These are phyloP conservation scores for Acrodontium crateriforme DNA, from an alignment of 2,329 filamentous ascomycete species.

Conservation along the genomic window DNA sequence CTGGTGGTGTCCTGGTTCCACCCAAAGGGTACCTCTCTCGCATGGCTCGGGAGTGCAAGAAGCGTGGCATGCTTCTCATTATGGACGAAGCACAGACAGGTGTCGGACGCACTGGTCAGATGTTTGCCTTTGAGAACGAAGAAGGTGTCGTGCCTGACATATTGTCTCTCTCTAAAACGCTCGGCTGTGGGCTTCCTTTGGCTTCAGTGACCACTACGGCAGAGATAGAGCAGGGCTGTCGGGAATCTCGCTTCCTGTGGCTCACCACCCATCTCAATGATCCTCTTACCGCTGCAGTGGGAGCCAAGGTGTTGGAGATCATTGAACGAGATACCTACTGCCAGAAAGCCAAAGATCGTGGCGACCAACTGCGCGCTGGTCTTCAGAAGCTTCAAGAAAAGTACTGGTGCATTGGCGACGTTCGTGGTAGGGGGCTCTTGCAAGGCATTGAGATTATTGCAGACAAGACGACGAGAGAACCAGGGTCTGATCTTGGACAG, in stretches of 20 bases:
- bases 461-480: constrained; percentile 12
- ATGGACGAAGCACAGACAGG: constrained; percentile 49
- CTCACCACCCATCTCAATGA: constrained; percentile 21
- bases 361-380: constrained; percentile 12
- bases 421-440: constrained; percentile 19
- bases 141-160: constrained; percentile 40
- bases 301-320: constrained; percentile 19
- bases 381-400: constrained; percentile 11
- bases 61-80: constrained; percentile 43
- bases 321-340: constrained; percentile 17
- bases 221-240: neutral
- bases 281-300: constrained; percentile 17
- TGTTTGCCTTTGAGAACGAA: constrained; percentile 44
- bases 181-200: constrained; percentile 19
- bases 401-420: constrained; percentile 20
- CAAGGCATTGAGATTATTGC: constrained; percentile 19
- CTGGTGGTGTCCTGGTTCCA: constrained; percentile 46
- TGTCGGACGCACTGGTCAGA: constrained; percentile 40
- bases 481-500: constrained; percentile 14
- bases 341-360: constrained; percentile 7
- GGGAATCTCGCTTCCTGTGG: constrained; percentile 15
- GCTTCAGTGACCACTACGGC: constrained; percentile 15
- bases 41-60: constrained; percentile 40
- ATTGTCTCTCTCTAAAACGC: constrained; percentile 18
- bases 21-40: constrained; percentile 45